A percentile compares a stretch with the other conserved stretches of the same genome.
These are phyloP conservation scores for Naganishia vaughanmartiniae DNA, from an alignment of 768 basidiomycete genomes.

Conservation along the genomic window DNA sequence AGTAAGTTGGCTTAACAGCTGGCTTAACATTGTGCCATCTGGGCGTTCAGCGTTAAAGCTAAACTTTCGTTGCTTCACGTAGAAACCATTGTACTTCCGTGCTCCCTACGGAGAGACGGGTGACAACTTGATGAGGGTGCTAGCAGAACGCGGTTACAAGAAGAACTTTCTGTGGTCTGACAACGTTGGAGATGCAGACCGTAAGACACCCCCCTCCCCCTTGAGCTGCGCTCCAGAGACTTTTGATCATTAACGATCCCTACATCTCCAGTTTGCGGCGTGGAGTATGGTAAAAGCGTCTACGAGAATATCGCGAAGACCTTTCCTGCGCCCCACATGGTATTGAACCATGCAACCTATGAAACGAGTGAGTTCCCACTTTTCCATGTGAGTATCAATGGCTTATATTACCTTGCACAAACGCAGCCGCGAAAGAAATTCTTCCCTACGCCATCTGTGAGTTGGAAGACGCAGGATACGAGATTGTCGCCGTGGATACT, in stretches of 20 bases:
- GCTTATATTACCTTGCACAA: background rate
- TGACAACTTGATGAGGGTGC: conserved; percentile 41
- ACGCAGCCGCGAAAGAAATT: conserved; percentile 36
- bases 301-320: conserved; percentile 36
- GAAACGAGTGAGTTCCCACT: background rate
- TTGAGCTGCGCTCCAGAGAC: background rate
- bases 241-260: background rate
- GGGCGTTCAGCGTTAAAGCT: too few relatives aligned
- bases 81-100: conserved; percentile 40
- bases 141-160: conserved; percentile 46
- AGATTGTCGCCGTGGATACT: conserved; percentile 49
- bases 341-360: background rate
- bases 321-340: conserved; percentile 27
- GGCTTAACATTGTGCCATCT: background rate
- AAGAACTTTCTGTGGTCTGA: conserved; percentile 46
- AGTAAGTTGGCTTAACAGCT: background rate
- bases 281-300: conserved; percentile 34
- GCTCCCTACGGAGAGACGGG: conserved; percentile 47
- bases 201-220: background rate
- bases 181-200: conserved; percentile 37
- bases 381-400: background rate
- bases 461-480: conserved; percentile 41
- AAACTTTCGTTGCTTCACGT: background rate
- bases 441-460: conserved; percentile 38
- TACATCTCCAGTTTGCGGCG: background rate